These are phyloP conservation scores for Zoysia pacifica DNA, from an alignment of 176 grass and related monocot species.

Conservation along the genomic window DNA sequence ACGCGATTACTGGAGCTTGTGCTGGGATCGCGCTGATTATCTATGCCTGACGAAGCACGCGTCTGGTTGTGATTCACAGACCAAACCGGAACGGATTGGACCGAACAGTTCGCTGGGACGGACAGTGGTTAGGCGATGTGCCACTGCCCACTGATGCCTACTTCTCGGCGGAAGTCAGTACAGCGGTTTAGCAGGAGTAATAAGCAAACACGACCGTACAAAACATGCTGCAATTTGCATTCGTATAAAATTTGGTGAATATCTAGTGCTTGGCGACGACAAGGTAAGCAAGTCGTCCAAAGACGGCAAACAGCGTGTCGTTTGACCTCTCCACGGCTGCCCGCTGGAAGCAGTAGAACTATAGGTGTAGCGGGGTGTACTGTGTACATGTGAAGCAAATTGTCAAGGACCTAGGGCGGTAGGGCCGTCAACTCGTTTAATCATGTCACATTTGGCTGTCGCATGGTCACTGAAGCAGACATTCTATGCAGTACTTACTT, in stretches of 20 bases:
- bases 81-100: constrained; percentile 9
- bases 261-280: not conserved
- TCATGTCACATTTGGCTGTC: no score
- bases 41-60: not conserved
- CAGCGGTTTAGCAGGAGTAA: not conserved
- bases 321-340: constrained; percentile 19
- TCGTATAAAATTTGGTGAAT: constrained; percentile 1
- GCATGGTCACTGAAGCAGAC: no score
- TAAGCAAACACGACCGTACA: constrained; percentile 9
- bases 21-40: constrained; percentile 24
- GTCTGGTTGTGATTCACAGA: not conserved
- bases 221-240: not conserved
- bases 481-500: no score
- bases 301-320: constrained; percentile 39
- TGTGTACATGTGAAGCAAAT: not conserved
- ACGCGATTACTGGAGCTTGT: constrained; percentile 5
- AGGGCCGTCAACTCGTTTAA: no score
- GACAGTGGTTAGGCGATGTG: constrained; percentile 34
- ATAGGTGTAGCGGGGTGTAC: not conserved
- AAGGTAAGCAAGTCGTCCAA: not conserved
- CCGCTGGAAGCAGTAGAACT: not conserved
- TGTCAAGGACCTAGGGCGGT: not conserved
- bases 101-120: not conserved
- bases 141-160: constrained; percentile 36
- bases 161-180: constrained; percentile 35